Conservation (phyloP, 345 rosid genomes). For the Geranium rotundifolium region DNA sequence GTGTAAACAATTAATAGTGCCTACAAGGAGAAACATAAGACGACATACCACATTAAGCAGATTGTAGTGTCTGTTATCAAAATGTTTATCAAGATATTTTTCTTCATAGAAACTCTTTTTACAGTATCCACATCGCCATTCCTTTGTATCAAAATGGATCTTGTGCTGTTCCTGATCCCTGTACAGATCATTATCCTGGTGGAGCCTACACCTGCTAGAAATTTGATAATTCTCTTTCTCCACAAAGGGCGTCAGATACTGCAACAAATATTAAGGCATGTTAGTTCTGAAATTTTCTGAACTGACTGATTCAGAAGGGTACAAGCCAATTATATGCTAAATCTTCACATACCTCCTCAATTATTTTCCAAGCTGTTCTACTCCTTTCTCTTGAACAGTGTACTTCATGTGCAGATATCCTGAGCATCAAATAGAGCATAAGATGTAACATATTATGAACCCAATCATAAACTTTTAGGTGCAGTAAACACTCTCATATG, state of each 20-base stretch:
- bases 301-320: neutral
- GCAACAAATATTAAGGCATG: conserved; percentile 8
- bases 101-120: conserved; percentile 55
- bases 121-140: conserved; percentile 64
- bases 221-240: conserved; percentile 37
- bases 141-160: conserved; percentile 36
- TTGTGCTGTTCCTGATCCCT: conserved; percentile 65
- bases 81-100: conserved; percentile 50
- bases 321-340: neutral
- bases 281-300: conserved; percentile 6
- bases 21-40: conserved; percentile 2
- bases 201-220: conserved; percentile 41
- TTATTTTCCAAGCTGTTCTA: conserved; percentile 45
- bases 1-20: conserved; percentile 1
- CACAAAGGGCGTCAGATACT: conserved; percentile 61
- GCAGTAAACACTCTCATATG: neutral
- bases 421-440: neutral
- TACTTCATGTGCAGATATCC: conserved; percentile 29
- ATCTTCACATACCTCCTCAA: conserved; percentile 34
- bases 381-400: conserved; percentile 73
- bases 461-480: neutral
- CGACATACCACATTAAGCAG: conserved; percentile 42
- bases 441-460: neutral
- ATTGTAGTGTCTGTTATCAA: conserved; percentile 46
- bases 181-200: conserved; percentile 39